These are phyloP conservation scores for Tagetes patula DNA, from an alignment of 129 eudicot genomes.

Conservation along the genomic window DNA sequence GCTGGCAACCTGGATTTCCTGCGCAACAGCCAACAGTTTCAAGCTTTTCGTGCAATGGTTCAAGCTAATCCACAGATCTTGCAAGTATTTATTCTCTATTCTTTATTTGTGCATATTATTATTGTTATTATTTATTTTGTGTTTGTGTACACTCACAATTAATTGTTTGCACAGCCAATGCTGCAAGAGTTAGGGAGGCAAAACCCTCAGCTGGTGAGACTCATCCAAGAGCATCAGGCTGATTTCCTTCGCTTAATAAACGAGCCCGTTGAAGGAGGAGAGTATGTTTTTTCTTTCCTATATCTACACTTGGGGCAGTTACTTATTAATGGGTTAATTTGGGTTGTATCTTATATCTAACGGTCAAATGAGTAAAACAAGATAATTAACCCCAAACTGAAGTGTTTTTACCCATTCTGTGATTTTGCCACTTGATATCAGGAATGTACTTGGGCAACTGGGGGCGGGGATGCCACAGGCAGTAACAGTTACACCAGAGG, in stretches of 20 bases:
- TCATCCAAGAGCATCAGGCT: slow-evolving; percentile 71
- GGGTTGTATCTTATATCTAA: background rate
- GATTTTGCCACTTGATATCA: slow-evolving; percentile 18
- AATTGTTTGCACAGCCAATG: slow-evolving; percentile 62
- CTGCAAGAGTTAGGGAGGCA: slow-evolving; percentile 86
- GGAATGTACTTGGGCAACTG: slow-evolving; percentile 53
- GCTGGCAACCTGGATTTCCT: slow-evolving; percentile 77
- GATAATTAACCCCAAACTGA: background rate
- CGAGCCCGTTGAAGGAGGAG: slow-evolving; percentile 84
- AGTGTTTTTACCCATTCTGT: background rate
- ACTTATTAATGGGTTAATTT: background rate
- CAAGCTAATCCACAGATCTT: slow-evolving; percentile 84
- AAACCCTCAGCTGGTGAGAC: slow-evolving; percentile 65
- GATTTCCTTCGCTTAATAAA: slow-evolving; percentile 73
- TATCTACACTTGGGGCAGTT: background rate
- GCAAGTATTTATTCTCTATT: slow-evolving; percentile 47
- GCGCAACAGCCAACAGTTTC: slow-evolving; percentile 73
- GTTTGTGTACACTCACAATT: background rate
- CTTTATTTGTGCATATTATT: no score
- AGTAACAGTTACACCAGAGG: slow-evolving; percentile 65
- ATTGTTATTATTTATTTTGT: background rate
- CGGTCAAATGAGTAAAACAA: slow-evolving; percentile 2
- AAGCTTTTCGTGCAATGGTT: slow-evolving; percentile 80
- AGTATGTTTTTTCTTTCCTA: slow-evolving; percentile 37
- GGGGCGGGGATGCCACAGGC: slow-evolving; percentile 61